These are phyloP conservation scores for Podila clonocystis DNA, from an alignment of 192 early-diverging fungal genomes.

Conservation along the genomic window DNA sequence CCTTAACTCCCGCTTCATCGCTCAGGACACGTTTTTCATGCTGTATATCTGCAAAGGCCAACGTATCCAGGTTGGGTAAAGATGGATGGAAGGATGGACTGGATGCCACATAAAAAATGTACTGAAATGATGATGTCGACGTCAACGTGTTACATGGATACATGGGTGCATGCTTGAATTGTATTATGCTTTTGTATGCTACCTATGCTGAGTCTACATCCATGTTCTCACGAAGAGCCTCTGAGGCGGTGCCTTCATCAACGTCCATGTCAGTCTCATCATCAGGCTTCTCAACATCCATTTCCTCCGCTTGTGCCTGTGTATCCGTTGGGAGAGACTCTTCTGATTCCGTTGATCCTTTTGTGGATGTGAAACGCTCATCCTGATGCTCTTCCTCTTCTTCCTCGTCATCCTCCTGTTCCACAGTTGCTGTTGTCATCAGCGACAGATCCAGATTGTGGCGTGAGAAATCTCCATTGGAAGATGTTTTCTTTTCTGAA, in stretches of 20 bases:
- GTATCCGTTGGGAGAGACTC: background rate
- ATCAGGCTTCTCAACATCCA: background rate
- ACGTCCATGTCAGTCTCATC: background rate
- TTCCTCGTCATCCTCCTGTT: background rate
- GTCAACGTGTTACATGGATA: no score
- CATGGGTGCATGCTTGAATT: background rate
- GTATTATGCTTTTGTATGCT: background rate
- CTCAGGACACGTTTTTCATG: no score
- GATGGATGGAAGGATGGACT: no score
- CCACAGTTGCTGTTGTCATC: slow-evolving; percentile 5
- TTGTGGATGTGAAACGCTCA: background rate
- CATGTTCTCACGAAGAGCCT: background rate
- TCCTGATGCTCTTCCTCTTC: background rate
- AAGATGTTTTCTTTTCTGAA: background rate
- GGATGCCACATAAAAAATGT: no score
- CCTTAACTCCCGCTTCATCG: no score
- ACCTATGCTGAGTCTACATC: background rate
- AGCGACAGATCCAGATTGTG: slow-evolving; percentile 16
- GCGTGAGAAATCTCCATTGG: slow-evolving; percentile 23
- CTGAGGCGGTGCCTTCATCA: background rate
- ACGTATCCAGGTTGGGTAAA: no score
- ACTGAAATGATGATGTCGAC: no score
- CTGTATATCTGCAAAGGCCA: no score
- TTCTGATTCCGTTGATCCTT: background rate
- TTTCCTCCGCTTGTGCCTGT: background rate